Evolutionary conservation across 1,284 basidiomycete genomes (phyloP).

Genomic region (Neonothopanus nambi): DNA sequence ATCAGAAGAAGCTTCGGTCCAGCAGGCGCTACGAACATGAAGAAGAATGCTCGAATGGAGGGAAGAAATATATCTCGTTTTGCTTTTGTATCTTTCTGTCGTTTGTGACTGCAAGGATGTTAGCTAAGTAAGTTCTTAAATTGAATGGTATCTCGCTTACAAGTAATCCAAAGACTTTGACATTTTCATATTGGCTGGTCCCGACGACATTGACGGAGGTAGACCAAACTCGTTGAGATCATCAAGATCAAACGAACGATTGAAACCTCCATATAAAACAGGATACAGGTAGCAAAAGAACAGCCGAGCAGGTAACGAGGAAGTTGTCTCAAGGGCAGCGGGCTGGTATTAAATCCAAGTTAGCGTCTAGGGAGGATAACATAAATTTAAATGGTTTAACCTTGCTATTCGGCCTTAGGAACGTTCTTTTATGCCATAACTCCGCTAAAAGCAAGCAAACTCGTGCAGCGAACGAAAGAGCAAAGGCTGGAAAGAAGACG

Average conservation of each 20-base stretch:
- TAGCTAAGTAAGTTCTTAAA: no score
- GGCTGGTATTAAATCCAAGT: neutral
- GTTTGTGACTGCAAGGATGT: neutral
- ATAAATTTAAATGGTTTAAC: neutral
- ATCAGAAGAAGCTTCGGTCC: constrained; percentile 23
- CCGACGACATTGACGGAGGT: constrained; percentile 8
- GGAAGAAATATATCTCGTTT: constrained; percentile 14
- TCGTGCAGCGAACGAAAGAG: constrained; percentile 2
- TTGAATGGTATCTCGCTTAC: neutral
- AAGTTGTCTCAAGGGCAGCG: constrained; percentile 6
- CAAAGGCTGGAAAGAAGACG: constrained; percentile 7
- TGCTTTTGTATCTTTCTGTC: neutral
- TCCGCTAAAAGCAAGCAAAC: constrained; percentile 6
- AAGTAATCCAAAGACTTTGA: constrained; percentile 4
- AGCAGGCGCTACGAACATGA: constrained; percentile 18
- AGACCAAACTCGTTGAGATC: constrained; percentile 10
- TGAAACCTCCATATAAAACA: constrained; percentile 9
- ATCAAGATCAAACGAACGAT: constrained; percentile 8
- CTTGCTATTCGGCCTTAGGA: constrained; percentile 1
- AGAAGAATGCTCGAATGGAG: constrained; percentile 17
- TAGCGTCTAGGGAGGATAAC: neutral
- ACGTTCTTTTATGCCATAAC: constrained; percentile 8
- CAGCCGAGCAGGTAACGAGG: constrained; percentile 9
- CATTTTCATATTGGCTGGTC: constrained; percentile 6
- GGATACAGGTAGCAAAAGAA: constrained; percentile 10